A percentile compares a stretch with the other conserved stretches of the same genome.
Evolutionary conservation across 2,329 filamentous ascomycete genomes (phyloP).

Genomic region (Parascedosporium putredinis): DNA sequence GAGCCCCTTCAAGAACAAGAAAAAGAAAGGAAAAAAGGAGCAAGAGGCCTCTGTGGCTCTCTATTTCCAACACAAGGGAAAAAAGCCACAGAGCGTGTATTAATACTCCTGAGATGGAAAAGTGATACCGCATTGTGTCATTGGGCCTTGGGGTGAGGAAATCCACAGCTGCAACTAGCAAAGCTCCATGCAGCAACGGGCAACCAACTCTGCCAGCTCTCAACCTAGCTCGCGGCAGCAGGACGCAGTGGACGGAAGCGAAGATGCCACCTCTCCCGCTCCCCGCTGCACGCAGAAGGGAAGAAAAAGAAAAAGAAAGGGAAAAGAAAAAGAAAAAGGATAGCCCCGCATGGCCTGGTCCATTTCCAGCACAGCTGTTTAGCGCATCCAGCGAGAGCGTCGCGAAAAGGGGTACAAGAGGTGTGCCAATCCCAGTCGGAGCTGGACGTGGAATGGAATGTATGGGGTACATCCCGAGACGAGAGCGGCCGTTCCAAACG

Average conservation of each 20-base stretch:
- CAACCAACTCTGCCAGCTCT: neutral
- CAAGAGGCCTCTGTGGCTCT: no score
- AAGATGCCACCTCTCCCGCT: slow-evolving; percentile 2
- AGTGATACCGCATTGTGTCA: neutral
- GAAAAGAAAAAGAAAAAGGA: no score
- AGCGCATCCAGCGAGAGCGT: neutral
- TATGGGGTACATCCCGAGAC: slow-evolving; percentile 7
- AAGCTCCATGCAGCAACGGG: neutral
- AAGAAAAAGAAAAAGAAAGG: no score
- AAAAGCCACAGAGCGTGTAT: no score
- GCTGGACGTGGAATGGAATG: slow-evolving; percentile 8
- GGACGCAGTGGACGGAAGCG: neutral
- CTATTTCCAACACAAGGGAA: no score
- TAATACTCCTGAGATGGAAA: neutral
- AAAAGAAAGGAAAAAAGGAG: no score
- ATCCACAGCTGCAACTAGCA: neutral
- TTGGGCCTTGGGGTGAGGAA: neutral
- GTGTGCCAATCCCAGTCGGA: neutral
- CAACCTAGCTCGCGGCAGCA: neutral
- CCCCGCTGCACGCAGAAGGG: slow-evolving; percentile 4
- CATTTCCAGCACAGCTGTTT: neutral
- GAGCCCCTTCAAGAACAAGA: no score
- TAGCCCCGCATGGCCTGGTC: slow-evolving; percentile 5
- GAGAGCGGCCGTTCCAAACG: neutral
- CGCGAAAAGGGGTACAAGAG: slow-evolving; percentile 5